Evolutionary conservation across 495 filamentous ascomycete species (phyloP).

Genomic region (Hyaloscypha finlandica): DNA sequence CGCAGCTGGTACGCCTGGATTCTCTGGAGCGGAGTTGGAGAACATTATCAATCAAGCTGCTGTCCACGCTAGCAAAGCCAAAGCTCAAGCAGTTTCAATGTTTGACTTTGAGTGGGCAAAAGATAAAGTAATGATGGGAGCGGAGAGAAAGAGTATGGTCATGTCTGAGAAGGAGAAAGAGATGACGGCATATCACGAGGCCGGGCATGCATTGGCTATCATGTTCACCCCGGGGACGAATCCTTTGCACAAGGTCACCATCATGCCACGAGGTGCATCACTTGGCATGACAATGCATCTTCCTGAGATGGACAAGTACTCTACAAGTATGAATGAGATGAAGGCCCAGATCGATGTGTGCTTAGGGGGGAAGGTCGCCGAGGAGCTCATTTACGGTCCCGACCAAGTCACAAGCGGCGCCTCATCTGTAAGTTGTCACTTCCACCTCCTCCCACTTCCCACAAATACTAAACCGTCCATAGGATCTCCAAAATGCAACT

Average conservation of each 20-base stretch:
- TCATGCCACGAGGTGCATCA: slow-evolving; percentile 84
- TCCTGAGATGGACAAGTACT: slow-evolving; percentile 88
- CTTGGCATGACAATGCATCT: slow-evolving; percentile 84
- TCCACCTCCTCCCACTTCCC: slow-evolving; percentile 9
- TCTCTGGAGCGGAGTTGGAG: slow-evolving; percentile 93
- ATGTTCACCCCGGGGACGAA: slow-evolving; percentile 72
- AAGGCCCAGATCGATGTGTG: slow-evolving; percentile 75
- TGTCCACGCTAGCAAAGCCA: slow-evolving; percentile 82
- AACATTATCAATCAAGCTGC: slow-evolving; percentile 97
- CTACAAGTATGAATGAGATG: slow-evolving; percentile 70
- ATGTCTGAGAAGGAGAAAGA: slow-evolving; percentile 84
- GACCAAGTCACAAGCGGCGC: slow-evolving; percentile 87
- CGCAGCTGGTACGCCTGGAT: slow-evolving; percentile 83
- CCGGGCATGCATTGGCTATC: slow-evolving; percentile 88
- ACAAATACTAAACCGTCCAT: slow-evolving; percentile 26
- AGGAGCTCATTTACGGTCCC: slow-evolving; percentile 86
- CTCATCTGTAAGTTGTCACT: slow-evolving; percentile 58
- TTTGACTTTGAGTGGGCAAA: slow-evolving; percentile 95
- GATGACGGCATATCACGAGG: slow-evolving; percentile 96
- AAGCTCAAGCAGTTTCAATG: slow-evolving; percentile 69
- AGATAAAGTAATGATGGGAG: slow-evolving; percentile 97
- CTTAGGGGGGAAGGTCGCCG: slow-evolving; percentile 92
- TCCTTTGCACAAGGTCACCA: slow-evolving; percentile 93
- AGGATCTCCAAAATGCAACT: slow-evolving; percentile 87
- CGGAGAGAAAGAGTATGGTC: slow-evolving; percentile 82